phyloP scores from a whole-genome alignment of 768 basidiomycete genomes.

The Naganishia friedmannii region DNA sequence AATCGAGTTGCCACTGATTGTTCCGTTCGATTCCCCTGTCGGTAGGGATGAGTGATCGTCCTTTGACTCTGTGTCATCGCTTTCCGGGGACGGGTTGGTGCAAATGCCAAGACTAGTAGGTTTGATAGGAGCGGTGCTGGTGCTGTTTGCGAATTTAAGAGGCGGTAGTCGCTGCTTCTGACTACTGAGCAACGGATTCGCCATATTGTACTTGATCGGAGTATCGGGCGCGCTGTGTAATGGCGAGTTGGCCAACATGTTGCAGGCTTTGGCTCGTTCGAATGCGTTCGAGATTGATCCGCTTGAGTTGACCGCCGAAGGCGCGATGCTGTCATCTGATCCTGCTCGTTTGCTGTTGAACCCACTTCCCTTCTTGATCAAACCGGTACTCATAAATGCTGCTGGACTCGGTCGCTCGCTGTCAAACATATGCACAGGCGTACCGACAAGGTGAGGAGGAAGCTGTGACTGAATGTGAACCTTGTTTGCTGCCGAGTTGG shows the following conservation, averaged over 20 bases:
- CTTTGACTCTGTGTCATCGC: not conserved
- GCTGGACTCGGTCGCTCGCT: slow-evolving; percentile 49
- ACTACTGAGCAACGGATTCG: slow-evolving; percentile 15
- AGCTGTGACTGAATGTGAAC: not conserved
- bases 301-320: not conserved
- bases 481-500: not conserved
- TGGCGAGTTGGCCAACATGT: slow-evolving; percentile 4
- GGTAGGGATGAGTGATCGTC: slow-evolving; percentile 16
- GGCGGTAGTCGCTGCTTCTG: slow-evolving; percentile 19
- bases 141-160: slow-evolving; percentile 20
- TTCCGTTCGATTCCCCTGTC: slow-evolving; percentile 14
- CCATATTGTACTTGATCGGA: slow-evolving; percentile 45
- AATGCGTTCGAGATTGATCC: slow-evolving; percentile 10
- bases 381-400: slow-evolving; percentile 53
- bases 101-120: slow-evolving; percentile 9
- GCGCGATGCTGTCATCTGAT: not conserved
- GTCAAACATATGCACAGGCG: slow-evolving; percentile 34
- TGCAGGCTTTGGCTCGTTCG: not conserved
- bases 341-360: slow-evolving; percentile 16
- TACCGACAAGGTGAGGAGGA: slow-evolving; percentile 11
- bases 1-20: slow-evolving; percentile 8
- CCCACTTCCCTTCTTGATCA: slow-evolving; percentile 50
- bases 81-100: slow-evolving; percentile 14
- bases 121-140: slow-evolving; percentile 6
- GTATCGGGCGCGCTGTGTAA: slow-evolving; percentile 44